Evolutionary conservation across 2,329 filamentous ascomycete genomes (phyloP), one percentile per base, ranked within the genome.

Genomic region (Claviceps sorghi): DNA sequence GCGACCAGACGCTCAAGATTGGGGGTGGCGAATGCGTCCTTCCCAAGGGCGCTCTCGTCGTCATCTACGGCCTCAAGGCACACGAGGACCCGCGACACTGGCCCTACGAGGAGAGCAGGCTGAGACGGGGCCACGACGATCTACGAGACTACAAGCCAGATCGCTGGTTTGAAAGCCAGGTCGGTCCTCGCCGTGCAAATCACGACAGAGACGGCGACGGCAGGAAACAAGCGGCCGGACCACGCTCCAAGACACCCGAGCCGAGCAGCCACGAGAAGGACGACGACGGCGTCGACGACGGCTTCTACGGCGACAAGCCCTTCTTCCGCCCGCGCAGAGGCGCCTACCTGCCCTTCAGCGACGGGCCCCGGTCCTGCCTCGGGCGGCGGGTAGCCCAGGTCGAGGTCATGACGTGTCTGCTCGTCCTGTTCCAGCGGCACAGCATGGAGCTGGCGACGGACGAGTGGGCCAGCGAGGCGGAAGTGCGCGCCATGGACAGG

Each of bases 21-120:
- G 71, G 79, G 50, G 84, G 83, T 2, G 69, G 73, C 55, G 72
- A 74, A 45, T 72, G 79, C 60, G 70, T 74, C 1, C 65, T 88
- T 15, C 84, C 86, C 0, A 72, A 67, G 9, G 73, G 71, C 22
- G 70, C 74, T 13, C 66, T 73, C 50, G 70, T 90, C 55, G 75
- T 72, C 3, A 64, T 91, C 22, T 69, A 71, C 51, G 74, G 75
- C 0, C 68, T 79, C 5, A 74, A 73, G 6, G 71, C 73, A 2
- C 84, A 88, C 50, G 76, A 79, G 40, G 86, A 88, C 64, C 84
- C 85, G 11, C 79, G 76, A 48, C 82, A 83, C 65, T 91, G 87
- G 86, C 84, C 84, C 13, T 13, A 62, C 73, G 52, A 42, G 64
- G 66, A 54, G 19, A 76, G 74, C 58, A 69, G 67, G 55, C 60